Percentiles rank a stretch among this genome's conserved stretches.
These are phyloP conservation scores for Didymella sp. DNA, from an alignment of 2,329 filamentous ascomycete genomes.

Conservation along the genomic window DNA sequence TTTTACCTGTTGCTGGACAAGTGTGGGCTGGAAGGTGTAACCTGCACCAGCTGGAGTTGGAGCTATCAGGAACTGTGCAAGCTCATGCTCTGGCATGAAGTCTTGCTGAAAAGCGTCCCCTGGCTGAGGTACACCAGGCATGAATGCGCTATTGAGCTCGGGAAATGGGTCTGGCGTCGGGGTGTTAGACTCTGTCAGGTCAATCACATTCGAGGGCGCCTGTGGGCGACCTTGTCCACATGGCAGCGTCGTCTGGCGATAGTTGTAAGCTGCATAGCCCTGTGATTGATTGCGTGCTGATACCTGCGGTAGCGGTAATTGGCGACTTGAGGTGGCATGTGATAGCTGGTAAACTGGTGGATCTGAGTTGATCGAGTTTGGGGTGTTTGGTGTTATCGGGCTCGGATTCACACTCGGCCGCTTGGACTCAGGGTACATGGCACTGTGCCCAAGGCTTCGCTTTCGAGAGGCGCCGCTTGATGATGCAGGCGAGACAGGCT, in stretches of 20 bases:
- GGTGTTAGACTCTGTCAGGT: constrained; percentile 37
- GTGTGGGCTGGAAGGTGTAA: constrained; percentile 25
- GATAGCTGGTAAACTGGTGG: constrained; percentile 1
- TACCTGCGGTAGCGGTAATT: constrained; percentile 4
- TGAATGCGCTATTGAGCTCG: constrained; percentile 26
- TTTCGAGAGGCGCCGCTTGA: constrained; percentile 30
- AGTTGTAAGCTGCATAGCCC: not conserved
- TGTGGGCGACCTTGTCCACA: not conserved
- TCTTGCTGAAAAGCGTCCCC: constrained; percentile 31
- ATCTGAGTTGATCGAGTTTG: constrained; percentile 20
- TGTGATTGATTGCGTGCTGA: not conserved
- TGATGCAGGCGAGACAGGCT: constrained; percentile 7
- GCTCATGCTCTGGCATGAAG: constrained; percentile 35
- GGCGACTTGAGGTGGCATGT: constrained; percentile 12
- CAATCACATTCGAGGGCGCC: constrained; percentile 17
- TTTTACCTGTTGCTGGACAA: constrained; percentile 4
- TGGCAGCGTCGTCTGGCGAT: constrained; percentile 9
- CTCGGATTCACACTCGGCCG: constrained; percentile 34
- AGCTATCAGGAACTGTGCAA: constrained; percentile 39
- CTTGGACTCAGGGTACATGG: constrained; percentile 32
- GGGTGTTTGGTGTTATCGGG: constrained; percentile 32
- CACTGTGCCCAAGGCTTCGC: constrained; percentile 30
- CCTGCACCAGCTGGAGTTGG: constrained; percentile 23
- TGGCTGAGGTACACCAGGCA: constrained; percentile 6
- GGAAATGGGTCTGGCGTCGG: constrained; percentile 35